These are phyloP conservation scores for Smallanthus sonchifolius DNA, from an alignment of 129 eudicot species.

Conservation along the genomic window DNA sequence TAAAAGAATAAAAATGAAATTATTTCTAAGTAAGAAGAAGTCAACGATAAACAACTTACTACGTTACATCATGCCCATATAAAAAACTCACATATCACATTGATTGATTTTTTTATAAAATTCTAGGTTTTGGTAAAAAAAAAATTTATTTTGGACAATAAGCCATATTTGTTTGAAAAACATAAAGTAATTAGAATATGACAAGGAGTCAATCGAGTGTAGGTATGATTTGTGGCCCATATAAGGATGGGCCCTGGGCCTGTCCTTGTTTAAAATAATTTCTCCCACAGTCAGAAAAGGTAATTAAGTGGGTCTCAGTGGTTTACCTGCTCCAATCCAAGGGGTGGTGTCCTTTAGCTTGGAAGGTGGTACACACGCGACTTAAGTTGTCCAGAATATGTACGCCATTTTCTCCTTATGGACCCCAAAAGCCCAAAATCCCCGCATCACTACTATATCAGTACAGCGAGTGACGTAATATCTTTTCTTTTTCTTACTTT, in stretches of 20 bases:
- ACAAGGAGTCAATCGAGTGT: background rate
- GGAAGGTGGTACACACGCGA: constrained; percentile 16
- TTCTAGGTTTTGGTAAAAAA: background rate
- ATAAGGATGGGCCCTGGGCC: background rate
- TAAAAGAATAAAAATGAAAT: background rate
- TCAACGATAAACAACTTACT: no score
- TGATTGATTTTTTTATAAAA: background rate
- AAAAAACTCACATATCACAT: background rate
- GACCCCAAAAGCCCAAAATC: constrained; percentile 25
- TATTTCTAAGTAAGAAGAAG: no score
- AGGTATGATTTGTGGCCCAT: constrained; percentile 17
- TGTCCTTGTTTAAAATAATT: constrained; percentile 6
- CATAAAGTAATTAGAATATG: background rate
- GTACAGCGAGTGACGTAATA: constrained; percentile 3
- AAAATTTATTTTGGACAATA: background rate
- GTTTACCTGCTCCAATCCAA: background rate
- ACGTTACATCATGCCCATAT: no score
- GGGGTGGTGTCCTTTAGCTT: constrained; percentile 1
- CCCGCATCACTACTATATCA: constrained; percentile 10
- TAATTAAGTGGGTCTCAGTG: background rate
- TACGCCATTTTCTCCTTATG: background rate
- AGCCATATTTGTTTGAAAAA: background rate
- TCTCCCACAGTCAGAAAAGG: background rate
- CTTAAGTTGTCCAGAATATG: background rate
- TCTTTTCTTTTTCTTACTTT: background rate